Conservation (phyloP, 306 rosid species). For the Coriaria nepalensis region DNA sequence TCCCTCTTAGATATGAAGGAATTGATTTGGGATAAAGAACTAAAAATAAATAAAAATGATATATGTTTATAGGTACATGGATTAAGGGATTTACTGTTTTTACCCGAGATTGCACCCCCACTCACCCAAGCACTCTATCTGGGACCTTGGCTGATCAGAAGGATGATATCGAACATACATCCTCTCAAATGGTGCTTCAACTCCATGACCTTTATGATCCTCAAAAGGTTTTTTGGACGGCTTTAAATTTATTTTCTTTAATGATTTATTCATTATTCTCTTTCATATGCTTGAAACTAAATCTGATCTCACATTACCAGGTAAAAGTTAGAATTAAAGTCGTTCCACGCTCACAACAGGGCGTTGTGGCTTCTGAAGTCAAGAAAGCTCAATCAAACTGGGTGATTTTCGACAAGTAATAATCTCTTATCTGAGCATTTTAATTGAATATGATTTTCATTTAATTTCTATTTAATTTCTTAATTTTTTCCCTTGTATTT, state of each 20-base stretch:
- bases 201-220: constrained; percentile 73
- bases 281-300: constrained; percentile 9
- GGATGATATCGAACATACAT: constrained; percentile 62
- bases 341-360: constrained; percentile 37
- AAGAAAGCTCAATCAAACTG: constrained; percentile 80
- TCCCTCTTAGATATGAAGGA: too few relatives aligned
- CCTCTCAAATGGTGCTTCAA: constrained; percentile 77
- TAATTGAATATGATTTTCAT: too few relatives aligned
- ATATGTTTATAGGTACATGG: constrained; percentile 46
- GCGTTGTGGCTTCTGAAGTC: constrained; percentile 78
- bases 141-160: constrained; percentile 57
- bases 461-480: neutral
- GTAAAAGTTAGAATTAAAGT: constrained; percentile 71
- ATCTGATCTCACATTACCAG: constrained; percentile 28
- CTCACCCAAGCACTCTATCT: constrained; percentile 35
- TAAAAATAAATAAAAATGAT: constrained; percentile 3
- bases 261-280: constrained; percentile 1
- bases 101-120: constrained; percentile 49
- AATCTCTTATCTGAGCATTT: neutral
- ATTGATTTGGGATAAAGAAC: too few relatives aligned
- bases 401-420: constrained; percentile 90
- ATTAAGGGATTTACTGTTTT: constrained; percentile 60
- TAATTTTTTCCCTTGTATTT: constrained; percentile 3
- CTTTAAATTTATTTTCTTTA: constrained; percentile 5
- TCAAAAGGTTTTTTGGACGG: constrained; percentile 43